Evolutionary conservation across 306 rosid species (phyloP), one percentile per base, ranked within the genome.

Genomic region (Casuarina cunninghamiana): DNA sequence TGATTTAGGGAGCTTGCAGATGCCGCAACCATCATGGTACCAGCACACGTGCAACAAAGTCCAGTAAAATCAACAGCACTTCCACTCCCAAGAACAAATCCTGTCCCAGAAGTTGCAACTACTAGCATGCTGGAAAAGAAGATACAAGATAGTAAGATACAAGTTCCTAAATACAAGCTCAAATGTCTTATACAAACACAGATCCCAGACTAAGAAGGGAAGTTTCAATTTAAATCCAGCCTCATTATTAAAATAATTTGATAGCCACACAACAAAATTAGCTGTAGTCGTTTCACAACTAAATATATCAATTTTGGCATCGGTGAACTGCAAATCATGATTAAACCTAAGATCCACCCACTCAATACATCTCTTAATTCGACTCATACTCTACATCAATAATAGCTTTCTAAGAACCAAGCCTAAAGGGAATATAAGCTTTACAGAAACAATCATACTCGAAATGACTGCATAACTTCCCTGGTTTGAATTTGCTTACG

Each of bases 21-120:
- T 67, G 97, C 97, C 53, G 98, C 96, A 86, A 95, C 97, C 98
- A 92, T 89, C 98, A 95, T 95, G 67, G 98, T 95, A 58, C 98
- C 98, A 46, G 90, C 75, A 76, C 98, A 95, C 77, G 98, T 95
- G 81, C 84, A 89, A 67, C 93, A 91, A 80, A 95, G 96, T 19
- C 88, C 87, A 0, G 89, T 26, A 13, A 91, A 71, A 79, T 95
- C 93, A 53, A 95, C 35, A 32, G 87, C 87, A 83, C 80, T 81
- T 55, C 88, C 83, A 74, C 98, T 95, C 65, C 97, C 98, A 26
- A 95, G 88, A 72, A 95, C 91, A 85, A 87, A 95, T 51, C 98
- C 97, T 73, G 97, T 92, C 75, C 98, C 97, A 60, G 98, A 91
- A 43, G 98, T 95, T 53, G 98, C 97, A 69, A 92, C 97, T 41